Evolutionary conservation across 2,329 filamentous ascomycete genomes (phyloP).

Genomic region (Rutstroemia sp.): DNA sequence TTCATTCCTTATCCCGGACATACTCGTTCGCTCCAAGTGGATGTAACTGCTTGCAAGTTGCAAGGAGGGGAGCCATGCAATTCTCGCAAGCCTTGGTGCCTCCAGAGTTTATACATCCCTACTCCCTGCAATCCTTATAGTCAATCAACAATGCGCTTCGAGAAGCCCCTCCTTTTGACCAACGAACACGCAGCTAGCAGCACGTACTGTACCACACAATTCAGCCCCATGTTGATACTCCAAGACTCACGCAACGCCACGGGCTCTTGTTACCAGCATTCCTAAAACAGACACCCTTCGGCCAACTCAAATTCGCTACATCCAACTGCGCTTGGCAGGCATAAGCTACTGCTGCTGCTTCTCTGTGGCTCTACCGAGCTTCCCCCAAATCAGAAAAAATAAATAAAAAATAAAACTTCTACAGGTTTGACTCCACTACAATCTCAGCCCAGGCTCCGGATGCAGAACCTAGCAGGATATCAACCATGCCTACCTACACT

Average conservation of each 20-base stretch:
- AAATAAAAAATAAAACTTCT: slow-evolving; percentile 1
- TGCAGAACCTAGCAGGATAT: slow-evolving; percentile 16
- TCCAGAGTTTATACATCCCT: neutral
- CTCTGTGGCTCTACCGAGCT: slow-evolving; percentile 4
- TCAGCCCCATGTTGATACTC: neutral
- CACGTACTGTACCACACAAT: neutral
- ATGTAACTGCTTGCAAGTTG: neutral
- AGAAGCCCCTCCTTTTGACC: slow-evolving; percentile 3
- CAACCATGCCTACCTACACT: slow-evolving; percentile 13
- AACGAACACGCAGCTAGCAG: neutral
- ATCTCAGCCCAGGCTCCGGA: slow-evolving; percentile 17
- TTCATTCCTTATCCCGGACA: slow-evolving; percentile 5
- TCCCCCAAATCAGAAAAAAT: neutral
- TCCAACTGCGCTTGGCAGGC: slow-evolving; percentile 1
- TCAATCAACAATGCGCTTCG: slow-evolving; percentile 2
- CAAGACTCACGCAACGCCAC: neutral
- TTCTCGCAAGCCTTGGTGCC: slow-evolving; percentile 4
- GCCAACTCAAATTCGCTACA: neutral
- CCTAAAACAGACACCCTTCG: neutral
- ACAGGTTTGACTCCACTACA: slow-evolving; percentile 6
- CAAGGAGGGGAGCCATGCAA: neutral
- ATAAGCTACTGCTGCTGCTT: slow-evolving; percentile 9
- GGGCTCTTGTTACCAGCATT: neutral
- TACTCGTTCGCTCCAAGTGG: slow-evolving; percentile 1
- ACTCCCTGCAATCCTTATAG: slow-evolving; percentile 7